Evolutionary conservation across 2,329 filamentous ascomycete species (phyloP).

Genomic region (Parascedosporium putredinis): DNA sequence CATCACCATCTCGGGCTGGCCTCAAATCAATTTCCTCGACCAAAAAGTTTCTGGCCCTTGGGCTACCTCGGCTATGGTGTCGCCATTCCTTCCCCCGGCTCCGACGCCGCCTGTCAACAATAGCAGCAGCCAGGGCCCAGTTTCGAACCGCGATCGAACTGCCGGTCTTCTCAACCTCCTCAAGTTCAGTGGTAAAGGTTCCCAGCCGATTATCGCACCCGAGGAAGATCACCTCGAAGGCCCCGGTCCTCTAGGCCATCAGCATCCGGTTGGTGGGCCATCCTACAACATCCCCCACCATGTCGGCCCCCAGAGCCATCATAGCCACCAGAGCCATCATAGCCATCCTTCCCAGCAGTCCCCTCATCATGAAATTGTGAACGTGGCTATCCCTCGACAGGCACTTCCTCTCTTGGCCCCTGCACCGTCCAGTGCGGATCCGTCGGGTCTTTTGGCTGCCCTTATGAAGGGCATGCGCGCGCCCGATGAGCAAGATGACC

Average conservation of each 20-base stretch:
- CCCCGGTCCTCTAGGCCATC: conserved; percentile 15
- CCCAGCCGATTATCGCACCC: conserved; percentile 11
- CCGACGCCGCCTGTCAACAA: conserved; percentile 35
- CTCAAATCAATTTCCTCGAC: not conserved
- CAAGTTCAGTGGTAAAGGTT: conserved; percentile 40
- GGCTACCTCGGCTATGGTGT: conserved; percentile 8
- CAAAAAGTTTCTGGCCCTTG: conserved; percentile 3
- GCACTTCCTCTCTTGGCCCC: conserved; percentile 39
- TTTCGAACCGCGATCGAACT: conserved; percentile 35
- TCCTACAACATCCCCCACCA: conserved; percentile 12
- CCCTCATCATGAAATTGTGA: conserved; percentile 17
- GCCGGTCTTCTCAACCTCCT: conserved; percentile 49
- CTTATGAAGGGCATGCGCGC: conserved; percentile 49
- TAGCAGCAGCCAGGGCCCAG: conserved; percentile 21
- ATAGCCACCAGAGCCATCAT: conserved; percentile 10
- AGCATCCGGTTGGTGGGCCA: conserved; percentile 13
- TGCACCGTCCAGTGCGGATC: conserved; percentile 44
- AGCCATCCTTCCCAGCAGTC: conserved; percentile 11
- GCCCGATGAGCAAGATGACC: conserved; percentile 23
- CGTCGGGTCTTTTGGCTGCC: conserved; percentile 46
- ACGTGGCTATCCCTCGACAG: conserved; percentile 19
- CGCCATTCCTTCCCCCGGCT: conserved; percentile 35
- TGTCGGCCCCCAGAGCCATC: conserved; percentile 15
- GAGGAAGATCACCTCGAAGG: conserved; percentile 22
- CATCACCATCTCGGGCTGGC: not conserved